These are phyloP conservation scores for Halenospora varia DNA, from an alignment of 495 filamentous ascomycete species.

Conservation along the genomic window DNA sequence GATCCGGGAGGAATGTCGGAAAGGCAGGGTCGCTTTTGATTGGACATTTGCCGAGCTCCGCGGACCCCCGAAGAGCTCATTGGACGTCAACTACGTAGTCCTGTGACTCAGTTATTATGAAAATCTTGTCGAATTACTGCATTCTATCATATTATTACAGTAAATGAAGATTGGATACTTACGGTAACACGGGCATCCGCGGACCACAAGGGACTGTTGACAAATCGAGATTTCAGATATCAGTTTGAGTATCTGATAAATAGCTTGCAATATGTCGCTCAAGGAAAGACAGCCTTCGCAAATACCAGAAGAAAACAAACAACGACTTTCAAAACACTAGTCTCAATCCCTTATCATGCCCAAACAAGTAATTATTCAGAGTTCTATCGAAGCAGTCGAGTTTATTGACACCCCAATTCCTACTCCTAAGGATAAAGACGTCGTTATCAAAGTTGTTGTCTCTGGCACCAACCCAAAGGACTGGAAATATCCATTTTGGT, in stretches of 20 bases:
- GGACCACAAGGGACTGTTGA: not conserved
- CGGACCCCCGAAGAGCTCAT: too few relatives aligned
- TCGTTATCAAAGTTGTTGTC: constrained; percentile 66
- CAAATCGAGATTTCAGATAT: not conserved
- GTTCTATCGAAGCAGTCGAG: not conserved
- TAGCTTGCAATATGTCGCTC: not conserved
- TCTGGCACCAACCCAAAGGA: constrained; percentile 76
- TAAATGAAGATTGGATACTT: not conserved
- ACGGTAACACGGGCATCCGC: not conserved
- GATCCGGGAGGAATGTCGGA: not conserved
- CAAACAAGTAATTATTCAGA: constrained; percentile 5
- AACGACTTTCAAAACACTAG: not conserved
- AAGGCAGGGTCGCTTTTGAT: not conserved
- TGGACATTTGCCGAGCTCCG: too few relatives aligned
- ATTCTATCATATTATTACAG: too few relatives aligned
- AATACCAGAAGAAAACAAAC: not conserved
- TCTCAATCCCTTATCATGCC: not conserved
- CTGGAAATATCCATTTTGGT: constrained; percentile 50
- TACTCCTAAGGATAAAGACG: constrained; percentile 48
- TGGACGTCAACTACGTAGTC: too few relatives aligned
- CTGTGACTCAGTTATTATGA: too few relatives aligned
- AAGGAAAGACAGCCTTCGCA: not conserved
- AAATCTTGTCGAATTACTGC: too few relatives aligned
- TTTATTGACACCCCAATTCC: constrained; percentile 52
- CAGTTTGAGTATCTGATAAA: not conserved